Evolutionary conservation across 148 eudicot genomes (phyloP).

Genomic region (Chenopodium berlandieri): DNA sequence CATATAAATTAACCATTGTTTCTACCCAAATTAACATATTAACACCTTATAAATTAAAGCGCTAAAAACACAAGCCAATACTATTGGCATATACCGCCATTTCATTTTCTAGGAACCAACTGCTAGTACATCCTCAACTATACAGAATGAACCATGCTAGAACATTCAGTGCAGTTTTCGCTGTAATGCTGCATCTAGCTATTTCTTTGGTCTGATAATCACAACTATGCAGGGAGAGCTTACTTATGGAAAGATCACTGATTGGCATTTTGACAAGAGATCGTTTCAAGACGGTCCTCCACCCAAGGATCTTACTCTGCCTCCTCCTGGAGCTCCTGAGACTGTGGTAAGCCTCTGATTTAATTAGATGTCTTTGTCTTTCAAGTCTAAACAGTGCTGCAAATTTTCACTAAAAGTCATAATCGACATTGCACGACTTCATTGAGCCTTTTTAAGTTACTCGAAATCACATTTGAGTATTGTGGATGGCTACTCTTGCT

Average conservation of each 20-base stretch:
- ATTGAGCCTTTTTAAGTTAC: too few relatives aligned
- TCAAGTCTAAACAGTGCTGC: too few relatives aligned
- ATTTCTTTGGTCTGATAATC: neutral
- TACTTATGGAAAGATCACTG: conserved; percentile 39
- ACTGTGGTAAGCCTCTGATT: conserved; percentile 35
- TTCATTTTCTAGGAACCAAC: too few relatives aligned
- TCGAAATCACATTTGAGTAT: neutral
- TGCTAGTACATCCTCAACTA: too few relatives aligned
- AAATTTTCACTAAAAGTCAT: neutral
- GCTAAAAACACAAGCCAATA: too few relatives aligned
- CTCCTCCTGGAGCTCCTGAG: conserved; percentile 45
- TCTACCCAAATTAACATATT: too few relatives aligned
- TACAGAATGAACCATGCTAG: too few relatives aligned
- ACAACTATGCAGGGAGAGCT: conserved; percentile 34
- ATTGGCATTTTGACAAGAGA: conserved; percentile 50
- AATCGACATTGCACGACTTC: neutral
- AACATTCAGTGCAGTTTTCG: too few relatives aligned
- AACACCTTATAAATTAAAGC: neutral
- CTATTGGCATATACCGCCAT: too few relatives aligned
- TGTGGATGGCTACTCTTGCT: neutral
- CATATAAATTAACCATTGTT: neutral
- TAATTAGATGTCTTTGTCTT: neutral
- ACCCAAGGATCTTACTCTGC: conserved; percentile 43
- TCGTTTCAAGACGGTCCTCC: conserved; percentile 31
- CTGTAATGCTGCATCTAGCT: too few relatives aligned